These are phyloP conservation scores for Microbotryum violaceum DNA, from an alignment of 1,284 basidiomycete genomes.

Conservation along the genomic window DNA sequence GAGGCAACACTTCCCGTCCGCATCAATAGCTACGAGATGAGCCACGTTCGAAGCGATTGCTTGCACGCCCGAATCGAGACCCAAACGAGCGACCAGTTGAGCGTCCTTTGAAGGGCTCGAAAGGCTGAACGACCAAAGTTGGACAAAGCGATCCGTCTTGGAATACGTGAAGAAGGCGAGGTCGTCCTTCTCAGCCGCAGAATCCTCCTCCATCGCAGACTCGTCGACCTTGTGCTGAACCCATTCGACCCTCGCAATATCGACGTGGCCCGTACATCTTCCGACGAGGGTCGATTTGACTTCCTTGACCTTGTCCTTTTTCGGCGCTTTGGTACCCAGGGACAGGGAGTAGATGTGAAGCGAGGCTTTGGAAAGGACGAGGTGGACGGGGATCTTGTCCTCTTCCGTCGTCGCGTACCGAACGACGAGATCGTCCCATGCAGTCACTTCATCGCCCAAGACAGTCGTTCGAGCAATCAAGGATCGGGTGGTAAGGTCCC, in stretches of 20 bases:
- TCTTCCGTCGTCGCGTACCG: slow-evolving; percentile 17
- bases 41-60: slow-evolving; percentile 15
- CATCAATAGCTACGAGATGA: slow-evolving; percentile 22
- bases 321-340: slow-evolving; percentile 12
- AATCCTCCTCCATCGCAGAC: neutral
- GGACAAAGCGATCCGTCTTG: slow-evolving; percentile 29
- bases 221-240: neutral
- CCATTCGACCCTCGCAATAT: slow-evolving; percentile 21
- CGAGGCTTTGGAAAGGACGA: slow-evolving; percentile 26
- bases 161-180: slow-evolving; percentile 29
- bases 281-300: slow-evolving; percentile 24
- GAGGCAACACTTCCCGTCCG: slow-evolving; percentile 1
- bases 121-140: slow-evolving; percentile 24
- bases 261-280: slow-evolving; percentile 29
- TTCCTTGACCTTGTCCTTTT: slow-evolving; percentile 29
- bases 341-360: slow-evolving; percentile 22
- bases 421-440: slow-evolving; percentile 27
- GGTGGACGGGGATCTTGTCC: slow-evolving; percentile 11
- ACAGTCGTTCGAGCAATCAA: slow-evolving; percentile 20
- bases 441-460: neutral
- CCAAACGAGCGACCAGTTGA: slow-evolving; percentile 24
- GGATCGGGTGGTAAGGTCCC: slow-evolving; percentile 15
- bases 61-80: slow-evolving; percentile 27
- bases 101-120: slow-evolving; percentile 10
- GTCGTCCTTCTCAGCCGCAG: slow-evolving; percentile 4